Conservation (phyloP, 2,329 filamentous ascomycete genomes). For the Ceratocystis alfenasii region DNA sequence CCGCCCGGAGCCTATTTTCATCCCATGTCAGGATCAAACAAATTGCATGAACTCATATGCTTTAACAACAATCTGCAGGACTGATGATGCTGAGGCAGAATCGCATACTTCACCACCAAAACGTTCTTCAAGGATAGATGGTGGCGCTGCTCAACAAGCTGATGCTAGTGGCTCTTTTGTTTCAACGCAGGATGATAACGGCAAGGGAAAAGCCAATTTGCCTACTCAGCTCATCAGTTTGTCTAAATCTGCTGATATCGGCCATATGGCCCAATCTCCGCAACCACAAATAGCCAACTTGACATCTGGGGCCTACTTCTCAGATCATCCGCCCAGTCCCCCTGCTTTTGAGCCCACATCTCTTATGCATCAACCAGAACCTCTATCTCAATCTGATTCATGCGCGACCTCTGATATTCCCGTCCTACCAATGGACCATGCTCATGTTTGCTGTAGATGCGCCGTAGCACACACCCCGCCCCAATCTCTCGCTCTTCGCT, state of each 20-base stretch:
- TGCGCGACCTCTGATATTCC: neutral
- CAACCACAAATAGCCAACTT: neutral
- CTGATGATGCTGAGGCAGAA: neutral
- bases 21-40: neutral
- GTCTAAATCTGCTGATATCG: neutral
- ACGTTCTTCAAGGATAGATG: neutral
- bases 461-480: neutral
- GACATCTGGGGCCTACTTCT: neutral
- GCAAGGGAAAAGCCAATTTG: neutral
- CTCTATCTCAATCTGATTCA: neutral
- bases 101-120: neutral
- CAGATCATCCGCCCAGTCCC: neutral
- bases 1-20: constrained; percentile 14
- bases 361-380: neutral
- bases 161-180: neutral
- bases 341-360: neutral
- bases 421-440: neutral
- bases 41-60: neutral
- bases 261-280: neutral
- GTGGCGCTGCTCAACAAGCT: neutral
- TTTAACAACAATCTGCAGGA: neutral
- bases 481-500: neutral
- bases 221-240: neutral
- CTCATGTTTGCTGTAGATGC: neutral
- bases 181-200: neutral